Base-by-base conservation (phyloP, 2,329 filamentous ascomycete species). In the Diaporthe amygdali region DNA sequence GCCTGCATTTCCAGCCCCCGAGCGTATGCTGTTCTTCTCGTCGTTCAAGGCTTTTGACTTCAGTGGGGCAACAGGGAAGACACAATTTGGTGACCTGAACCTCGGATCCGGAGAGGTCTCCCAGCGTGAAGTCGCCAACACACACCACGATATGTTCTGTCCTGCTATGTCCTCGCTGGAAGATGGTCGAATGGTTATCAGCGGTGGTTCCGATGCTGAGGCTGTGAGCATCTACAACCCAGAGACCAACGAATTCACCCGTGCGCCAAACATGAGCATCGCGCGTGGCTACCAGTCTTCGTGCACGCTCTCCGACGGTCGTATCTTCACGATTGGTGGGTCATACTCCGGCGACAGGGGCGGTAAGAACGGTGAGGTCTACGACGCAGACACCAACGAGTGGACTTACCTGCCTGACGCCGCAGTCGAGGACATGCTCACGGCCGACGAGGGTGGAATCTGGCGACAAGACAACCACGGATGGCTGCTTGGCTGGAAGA, bases 281-380 rank as follows among this genome's bases (percentile, higher is more conserved):
- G 74, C 79, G 9, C 85, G 88, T 30, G 86, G 87, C 9, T 89
- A 90, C 71, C 88, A 91, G 64, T 78, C 87, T 0, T 84, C 85
- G 0, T 79, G 84, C 0, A 88, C 84, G 0, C 75, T 84, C 1
- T 87, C 87, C 0, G 83, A 89, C 71, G 89, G 89, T 5, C 80
- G 83, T 0, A 83, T 90, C 30, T 91, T 91, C 77, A 85, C 82
- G 15, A 89, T 91, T 46, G 89, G 89, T 22, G 89, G 89, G 5
- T 88, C 86, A 0, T 82, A 77, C 74, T 86, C 82, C 12, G 89
- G 88, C 37, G 84, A 81, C 0, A 69, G 75, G 5, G 82, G 84
- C 39, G 82, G 82, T 37, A 91, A 90, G 80, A 84, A 89, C 71
- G 89, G 87, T 52, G 89, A 91, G 74, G 77, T 89, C 22, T 90